These are phyloP conservation scores for Inonotus obliquus DNA, from an alignment of 1,284 basidiomycete species.

Conservation along the genomic window DNA sequence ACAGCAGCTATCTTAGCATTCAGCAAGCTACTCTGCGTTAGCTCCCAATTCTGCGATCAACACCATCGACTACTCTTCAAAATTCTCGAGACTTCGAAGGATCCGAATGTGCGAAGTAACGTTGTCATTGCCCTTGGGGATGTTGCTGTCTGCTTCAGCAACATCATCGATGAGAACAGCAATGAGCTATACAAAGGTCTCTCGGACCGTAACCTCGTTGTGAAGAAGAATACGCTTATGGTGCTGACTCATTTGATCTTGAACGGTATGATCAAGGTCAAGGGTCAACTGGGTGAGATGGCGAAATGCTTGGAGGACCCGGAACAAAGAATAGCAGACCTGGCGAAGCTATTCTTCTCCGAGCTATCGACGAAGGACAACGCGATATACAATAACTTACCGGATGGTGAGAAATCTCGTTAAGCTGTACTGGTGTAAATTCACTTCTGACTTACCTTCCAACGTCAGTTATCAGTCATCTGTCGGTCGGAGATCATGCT, in stretches of 20 bases:
- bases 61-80: conserved; percentile 89
- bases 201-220: conserved; percentile 79
- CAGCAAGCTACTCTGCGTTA: conserved; percentile 96
- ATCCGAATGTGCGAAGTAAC: conserved; percentile 88
- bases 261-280: conserved; percentile 99
- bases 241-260: conserved; percentile 96
- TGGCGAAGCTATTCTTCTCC: conserved; percentile 96
- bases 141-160: conserved; percentile 95
- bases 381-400: conserved; percentile 97
- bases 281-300: conserved; percentile 99
- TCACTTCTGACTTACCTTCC: conserved; percentile 9
- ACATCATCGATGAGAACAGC: conserved; percentile 95
- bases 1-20: conserved; percentile 87
- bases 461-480: conserved; percentile 80
- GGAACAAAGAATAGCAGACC: conserved; percentile 85
- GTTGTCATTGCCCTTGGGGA: conserved; percentile 97
- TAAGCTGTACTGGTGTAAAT: background rate
- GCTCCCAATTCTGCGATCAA: conserved; percentile 88
- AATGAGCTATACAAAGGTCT: conserved; percentile 94
- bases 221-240: conserved; percentile 99
- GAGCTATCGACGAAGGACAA: conserved; percentile 98
- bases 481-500: conserved; percentile 90
- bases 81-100: conserved; percentile 86
- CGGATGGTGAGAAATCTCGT: conserved; percentile 57
- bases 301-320: conserved; percentile 96